phyloP scores from a whole-genome alignment of 257 asterid species.

The Primulina eburnea region DNA sequence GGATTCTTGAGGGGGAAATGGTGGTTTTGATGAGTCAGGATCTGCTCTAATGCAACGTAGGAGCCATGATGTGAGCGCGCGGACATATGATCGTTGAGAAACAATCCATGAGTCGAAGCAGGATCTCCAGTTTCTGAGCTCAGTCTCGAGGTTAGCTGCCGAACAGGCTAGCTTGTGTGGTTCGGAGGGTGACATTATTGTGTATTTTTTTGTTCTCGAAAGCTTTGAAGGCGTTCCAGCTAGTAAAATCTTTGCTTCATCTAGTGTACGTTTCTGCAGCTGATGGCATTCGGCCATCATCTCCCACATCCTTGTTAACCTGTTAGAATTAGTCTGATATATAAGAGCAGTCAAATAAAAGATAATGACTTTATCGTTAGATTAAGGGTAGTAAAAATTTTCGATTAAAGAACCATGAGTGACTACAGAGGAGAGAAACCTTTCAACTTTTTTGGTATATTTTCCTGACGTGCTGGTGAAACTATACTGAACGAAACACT shows the following conservation, averaged over 20 bases:
- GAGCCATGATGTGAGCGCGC: conserved; percentile 74
- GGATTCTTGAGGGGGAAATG: conserved; percentile 65
- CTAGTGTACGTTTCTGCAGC: conserved; percentile 76
- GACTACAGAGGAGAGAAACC: background rate
- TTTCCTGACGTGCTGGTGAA: background rate
- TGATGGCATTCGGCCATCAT: conserved; percentile 94
- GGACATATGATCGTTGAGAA: conserved; percentile 78
- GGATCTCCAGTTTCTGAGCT: conserved; percentile 82
- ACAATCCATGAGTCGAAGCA: conserved; percentile 77
- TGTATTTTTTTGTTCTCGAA: conserved; percentile 52
- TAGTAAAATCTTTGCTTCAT: conserved; percentile 82
- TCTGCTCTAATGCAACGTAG: conserved; percentile 58
- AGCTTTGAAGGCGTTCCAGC: conserved; percentile 70
- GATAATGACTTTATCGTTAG: background rate
- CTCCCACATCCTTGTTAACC: conserved; percentile 90
- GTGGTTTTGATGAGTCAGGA: conserved; percentile 47
- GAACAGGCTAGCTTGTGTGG: conserved; percentile 78
- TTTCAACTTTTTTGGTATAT: too few relatives aligned
- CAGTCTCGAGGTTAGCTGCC: conserved; percentile 80
- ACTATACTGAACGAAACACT: background rate
- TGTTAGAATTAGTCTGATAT: conserved; percentile 29
- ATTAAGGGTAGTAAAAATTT: background rate
- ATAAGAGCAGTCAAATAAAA: background rate
- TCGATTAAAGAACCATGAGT: background rate
- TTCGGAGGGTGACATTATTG: conserved; percentile 77